Base-by-base conservation (phyloP, 495 filamentous ascomycete genomes). In the Bacidia rubella region DNA sequence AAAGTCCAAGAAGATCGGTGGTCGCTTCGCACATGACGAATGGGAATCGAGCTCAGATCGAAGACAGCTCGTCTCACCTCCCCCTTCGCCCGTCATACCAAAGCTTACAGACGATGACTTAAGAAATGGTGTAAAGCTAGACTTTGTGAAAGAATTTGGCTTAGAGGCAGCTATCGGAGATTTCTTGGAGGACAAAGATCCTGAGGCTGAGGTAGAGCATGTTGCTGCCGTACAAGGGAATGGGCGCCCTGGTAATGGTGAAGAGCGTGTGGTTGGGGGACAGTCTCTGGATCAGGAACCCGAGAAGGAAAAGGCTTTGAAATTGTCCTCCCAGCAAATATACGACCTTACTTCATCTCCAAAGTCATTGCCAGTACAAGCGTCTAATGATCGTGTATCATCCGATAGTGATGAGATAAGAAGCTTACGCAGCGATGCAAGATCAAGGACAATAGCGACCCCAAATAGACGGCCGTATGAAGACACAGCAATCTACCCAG, bases 341-440 rank as follows among this genome's bases (percentile, higher is more conserved):
- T 68, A 77, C 51, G 74, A 75, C 51, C 67, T 79, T 25, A 76
- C 73, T 22, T 75, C 75, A 1, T 75, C 75, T 17, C 74, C 75
- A 17, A 67, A 77, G 10, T 77, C 72, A 20, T 68, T 77, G 11
- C 74, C 76, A 1, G 62, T 67, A 43, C 65, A 62, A 12, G 62
- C 63, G 26, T 57, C 57, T 20, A 55, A 59, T 12, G 55, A 61
- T 19, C 61, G 68, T 24, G 38, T 26, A 20, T 25, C 15, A 45
- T 27, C 20, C n/a, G n/a, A n/a, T n/a, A n/a, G 45, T 40, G 61
- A 61, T 10, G 48, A 53, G 5, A 61, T 60, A n/a, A 57, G 58
- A 49, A 59, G 62, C 47, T 11, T 2, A 17, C 23, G 40, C 39
- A 20, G 19, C 26, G 47, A 24, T 35, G 5, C 38, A 20, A 46